Evolutionary conservation across 768 basidiomycete genomes (phyloP).

Genomic region (Kwoniella bestiolae): DNA sequence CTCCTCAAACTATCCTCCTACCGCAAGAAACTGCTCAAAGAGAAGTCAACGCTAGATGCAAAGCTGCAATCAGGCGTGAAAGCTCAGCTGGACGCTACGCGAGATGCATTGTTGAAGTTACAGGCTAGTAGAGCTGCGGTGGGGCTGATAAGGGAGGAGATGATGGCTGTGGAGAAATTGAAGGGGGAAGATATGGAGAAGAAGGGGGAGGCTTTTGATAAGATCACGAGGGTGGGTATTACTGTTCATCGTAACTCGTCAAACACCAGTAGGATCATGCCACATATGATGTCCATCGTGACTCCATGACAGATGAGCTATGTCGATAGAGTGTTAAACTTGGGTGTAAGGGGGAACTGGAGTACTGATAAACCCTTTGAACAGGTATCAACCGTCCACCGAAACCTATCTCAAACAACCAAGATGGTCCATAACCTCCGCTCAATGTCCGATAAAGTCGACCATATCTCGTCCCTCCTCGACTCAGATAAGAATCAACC

Average conservation of each 20-base stretch:
- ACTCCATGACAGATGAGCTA: too few species aligned
- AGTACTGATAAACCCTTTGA: not conserved
- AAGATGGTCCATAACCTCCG: slow-evolving; percentile 92
- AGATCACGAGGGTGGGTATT: slow-evolving; percentile 79
- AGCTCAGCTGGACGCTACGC: slow-evolving; percentile 87
- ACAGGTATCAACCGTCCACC: slow-evolving; percentile 92
- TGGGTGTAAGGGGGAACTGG: not conserved
- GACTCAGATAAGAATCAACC: slow-evolving; percentile 73
- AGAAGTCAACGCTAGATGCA: slow-evolving; percentile 90
- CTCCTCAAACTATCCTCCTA: slow-evolving; percentile 84
- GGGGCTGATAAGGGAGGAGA: slow-evolving; percentile 47
- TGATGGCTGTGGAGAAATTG: slow-evolving; percentile 67
- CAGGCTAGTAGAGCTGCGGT: slow-evolving; percentile 52
- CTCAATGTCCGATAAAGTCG: slow-evolving; percentile 86
- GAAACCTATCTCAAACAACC: slow-evolving; percentile 91
- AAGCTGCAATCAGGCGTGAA: slow-evolving; percentile 88
- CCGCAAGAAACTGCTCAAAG: slow-evolving; percentile 92
- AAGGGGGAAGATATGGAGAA: slow-evolving; percentile 76
- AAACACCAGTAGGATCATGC: not conserved
- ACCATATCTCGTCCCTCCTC: slow-evolving; percentile 77
- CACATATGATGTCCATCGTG: too few species aligned
- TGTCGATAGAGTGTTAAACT: not conserved
- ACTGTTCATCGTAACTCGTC: not conserved
- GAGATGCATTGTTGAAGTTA: slow-evolving; percentile 67
- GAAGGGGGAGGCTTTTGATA: slow-evolving; percentile 88